Conservation (phyloP, 768 basidiomycete genomes). For the Boletus tylopilopsis region DNA sequence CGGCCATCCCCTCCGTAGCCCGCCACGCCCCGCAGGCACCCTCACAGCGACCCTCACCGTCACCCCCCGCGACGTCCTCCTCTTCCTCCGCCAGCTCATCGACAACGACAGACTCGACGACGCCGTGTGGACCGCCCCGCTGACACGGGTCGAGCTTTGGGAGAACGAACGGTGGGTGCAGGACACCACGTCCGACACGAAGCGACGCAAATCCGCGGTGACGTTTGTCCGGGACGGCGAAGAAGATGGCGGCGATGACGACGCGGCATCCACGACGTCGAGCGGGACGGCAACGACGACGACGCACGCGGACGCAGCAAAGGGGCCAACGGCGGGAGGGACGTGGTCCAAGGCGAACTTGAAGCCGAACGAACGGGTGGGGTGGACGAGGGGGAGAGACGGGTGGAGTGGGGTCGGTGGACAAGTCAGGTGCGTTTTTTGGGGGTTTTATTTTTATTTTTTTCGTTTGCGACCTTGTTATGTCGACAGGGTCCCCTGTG, state of each 20-base stretch:
- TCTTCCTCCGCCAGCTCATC: constrained; percentile 37
- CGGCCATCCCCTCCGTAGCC: neutral
- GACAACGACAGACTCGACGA: constrained; percentile 69
- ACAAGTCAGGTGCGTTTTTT: constrained; percentile 1
- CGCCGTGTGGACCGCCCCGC: constrained; percentile 58
- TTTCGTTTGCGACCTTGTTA: too few species aligned
- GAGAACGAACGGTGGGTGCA: constrained; percentile 71
- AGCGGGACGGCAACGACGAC: neutral
- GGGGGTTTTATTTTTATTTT: neutral
- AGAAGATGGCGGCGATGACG: constrained; percentile 8
- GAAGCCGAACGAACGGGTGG: constrained; percentile 5
- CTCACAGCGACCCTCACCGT: constrained; percentile 14
- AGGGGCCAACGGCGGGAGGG: too few species aligned
- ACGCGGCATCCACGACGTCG: constrained; percentile 6
- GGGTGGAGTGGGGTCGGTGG: constrained; percentile 14
- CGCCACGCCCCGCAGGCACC: neutral
- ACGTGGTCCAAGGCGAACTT: constrained; percentile 15
- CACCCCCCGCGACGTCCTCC: constrained; percentile 24
- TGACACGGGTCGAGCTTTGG: constrained; percentile 69
- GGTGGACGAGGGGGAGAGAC: constrained; percentile 16
- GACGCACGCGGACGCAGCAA: too few species aligned
- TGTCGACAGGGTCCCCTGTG: constrained; percentile 96
- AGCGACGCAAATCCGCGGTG: constrained; percentile 4
- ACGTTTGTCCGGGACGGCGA: constrained; percentile 5
- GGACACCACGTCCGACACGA: constrained; percentile 2